These are phyloP conservation scores for Durotheca rogersii DNA, from an alignment of 495 filamentous ascomycete genomes.

Conservation along the genomic window DNA sequence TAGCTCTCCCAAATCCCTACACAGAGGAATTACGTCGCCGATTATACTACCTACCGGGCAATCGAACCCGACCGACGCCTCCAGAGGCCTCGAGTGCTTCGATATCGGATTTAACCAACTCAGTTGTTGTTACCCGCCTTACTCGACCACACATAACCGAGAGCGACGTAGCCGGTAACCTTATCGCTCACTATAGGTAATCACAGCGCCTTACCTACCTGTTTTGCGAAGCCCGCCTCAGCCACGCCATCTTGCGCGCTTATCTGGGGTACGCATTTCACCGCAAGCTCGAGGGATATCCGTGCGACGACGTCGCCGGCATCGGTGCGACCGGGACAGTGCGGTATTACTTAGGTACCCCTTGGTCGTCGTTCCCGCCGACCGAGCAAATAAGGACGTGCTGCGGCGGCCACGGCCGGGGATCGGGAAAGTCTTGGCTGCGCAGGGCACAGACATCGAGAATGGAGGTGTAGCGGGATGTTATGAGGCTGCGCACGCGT, in stretches of 20 bases:
- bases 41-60: slow-evolving; percentile 32
- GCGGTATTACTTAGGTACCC: not conserved
- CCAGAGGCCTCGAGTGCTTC: not conserved
- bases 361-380: not conserved
- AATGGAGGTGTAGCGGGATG: not conserved
- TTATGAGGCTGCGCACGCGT: no score
- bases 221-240: not conserved
- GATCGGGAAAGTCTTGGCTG: not conserved
- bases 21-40: slow-evolving; percentile 27
- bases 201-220: not conserved
- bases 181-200: not conserved
- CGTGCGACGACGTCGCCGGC: not conserved
- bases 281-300: not conserved
- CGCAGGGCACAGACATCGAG: not conserved
- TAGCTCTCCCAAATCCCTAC: slow-evolving; percentile 14
- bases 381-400: not conserved
- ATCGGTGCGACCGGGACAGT: not conserved
- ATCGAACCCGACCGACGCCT: not conserved
- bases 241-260: not conserved
- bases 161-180: slow-evolving; percentile 15
- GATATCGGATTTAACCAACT: not conserved
- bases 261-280: not conserved
- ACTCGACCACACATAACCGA: slow-evolving; percentile 33
- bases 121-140: not conserved
- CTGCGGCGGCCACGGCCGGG: not conserved